phyloP scores from a whole-genome alignment of 2,329 filamentous ascomycete genomes.

The Colletotrichum nymphaeae region DNA sequence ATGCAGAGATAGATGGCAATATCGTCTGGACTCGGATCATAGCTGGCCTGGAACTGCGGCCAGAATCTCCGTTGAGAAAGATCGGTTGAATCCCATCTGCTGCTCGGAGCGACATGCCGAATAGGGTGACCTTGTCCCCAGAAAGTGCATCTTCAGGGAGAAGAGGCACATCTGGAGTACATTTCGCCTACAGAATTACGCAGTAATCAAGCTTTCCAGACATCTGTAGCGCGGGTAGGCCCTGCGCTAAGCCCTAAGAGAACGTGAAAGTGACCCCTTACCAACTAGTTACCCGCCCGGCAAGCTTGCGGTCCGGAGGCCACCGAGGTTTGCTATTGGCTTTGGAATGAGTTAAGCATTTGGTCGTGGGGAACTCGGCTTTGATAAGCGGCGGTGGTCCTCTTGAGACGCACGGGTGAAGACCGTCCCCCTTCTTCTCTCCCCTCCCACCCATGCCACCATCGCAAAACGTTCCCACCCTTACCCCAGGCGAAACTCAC shows the following conservation, averaged over 20 bases:
- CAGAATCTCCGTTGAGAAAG: not conserved
- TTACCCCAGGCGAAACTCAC: slow-evolving; percentile 29
- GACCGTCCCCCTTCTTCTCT: not conserved
- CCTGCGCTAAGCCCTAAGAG: slow-evolving; percentile 28
- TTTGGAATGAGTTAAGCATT: slow-evolving; percentile 17
- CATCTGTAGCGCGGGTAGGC: not conserved
- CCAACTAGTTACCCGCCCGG: slow-evolving; percentile 1
- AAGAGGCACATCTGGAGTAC: not conserved
- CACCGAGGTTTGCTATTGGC: slow-evolving; percentile 1
- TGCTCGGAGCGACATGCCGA: slow-evolving; percentile 5
- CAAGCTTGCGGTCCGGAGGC: slow-evolving; percentile 4
- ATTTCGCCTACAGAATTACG: not conserved
- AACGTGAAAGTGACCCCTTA: slow-evolving; percentile 12
- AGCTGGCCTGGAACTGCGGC: not conserved
- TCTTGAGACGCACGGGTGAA: slow-evolving; percentile 2
- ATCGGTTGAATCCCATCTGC: not conserved
- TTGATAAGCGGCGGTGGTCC: not conserved
- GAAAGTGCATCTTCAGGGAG: not conserved
- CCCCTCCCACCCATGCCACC: not conserved
- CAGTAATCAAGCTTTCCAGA: not conserved
- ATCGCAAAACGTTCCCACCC: slow-evolving; percentile 8
- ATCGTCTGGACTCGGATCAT: not conserved
- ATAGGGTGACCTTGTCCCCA: not conserved
- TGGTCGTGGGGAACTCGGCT: slow-evolving; percentile 1
- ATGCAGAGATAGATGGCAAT: not conserved